phyloP scores from a whole-genome alignment of 1,139 yeast genomes.

The Barnettozyma hawaiiensis region DNA sequence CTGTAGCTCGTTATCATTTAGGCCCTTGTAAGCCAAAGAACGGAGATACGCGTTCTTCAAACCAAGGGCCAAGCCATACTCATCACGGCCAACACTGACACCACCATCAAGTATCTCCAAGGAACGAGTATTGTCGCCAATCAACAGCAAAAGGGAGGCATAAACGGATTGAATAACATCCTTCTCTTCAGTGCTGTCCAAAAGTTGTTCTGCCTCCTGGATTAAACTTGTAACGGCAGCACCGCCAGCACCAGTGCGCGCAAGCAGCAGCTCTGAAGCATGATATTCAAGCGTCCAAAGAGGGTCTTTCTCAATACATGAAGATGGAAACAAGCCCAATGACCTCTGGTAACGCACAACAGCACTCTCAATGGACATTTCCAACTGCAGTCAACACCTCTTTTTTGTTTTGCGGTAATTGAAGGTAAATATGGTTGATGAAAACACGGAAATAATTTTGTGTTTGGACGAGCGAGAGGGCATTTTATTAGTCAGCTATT shows the following conservation, averaged over 20 bases:
- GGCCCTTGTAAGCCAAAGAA: background rate
- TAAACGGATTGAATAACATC: background rate
- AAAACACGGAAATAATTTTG: too few relatives aligned
- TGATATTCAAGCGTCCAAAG: constrained; percentile 1
- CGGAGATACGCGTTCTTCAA: background rate
- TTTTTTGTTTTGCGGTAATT: too few relatives aligned
- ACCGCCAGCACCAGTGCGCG: too few relatives aligned
- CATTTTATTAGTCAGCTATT: constrained; percentile 1
- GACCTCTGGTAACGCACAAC: constrained; percentile 1
- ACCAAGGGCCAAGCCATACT: background rate
- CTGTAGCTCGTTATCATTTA: background rate
- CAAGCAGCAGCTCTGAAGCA: background rate
- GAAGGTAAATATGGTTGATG: too few relatives aligned
- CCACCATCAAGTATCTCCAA: background rate
- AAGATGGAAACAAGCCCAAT: background rate
- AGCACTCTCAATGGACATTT: background rate
- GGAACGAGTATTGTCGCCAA: background rate
- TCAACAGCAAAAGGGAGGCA: background rate
- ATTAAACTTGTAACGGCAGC: background rate
- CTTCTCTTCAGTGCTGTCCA: background rate
- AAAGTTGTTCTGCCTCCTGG: background rate
- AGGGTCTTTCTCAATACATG: background rate
- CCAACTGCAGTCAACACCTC: background rate
- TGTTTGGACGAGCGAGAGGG: too few relatives aligned
- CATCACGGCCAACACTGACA: background rate